Base-by-base conservation (phyloP, 2,329 filamentous ascomycete species). In the Sporothrix variecibatus region DNA sequence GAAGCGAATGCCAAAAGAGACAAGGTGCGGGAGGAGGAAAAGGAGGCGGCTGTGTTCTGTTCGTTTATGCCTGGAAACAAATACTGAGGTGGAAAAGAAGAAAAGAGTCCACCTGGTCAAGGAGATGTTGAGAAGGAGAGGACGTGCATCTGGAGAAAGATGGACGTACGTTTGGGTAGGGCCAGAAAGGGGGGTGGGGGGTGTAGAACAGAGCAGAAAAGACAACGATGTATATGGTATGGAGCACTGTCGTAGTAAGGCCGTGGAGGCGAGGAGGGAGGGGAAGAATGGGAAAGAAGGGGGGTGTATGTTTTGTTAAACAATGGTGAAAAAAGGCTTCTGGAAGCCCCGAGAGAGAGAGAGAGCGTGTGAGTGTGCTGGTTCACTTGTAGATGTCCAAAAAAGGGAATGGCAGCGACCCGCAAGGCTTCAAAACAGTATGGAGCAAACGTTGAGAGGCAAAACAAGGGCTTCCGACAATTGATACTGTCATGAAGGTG, bases 291-390 rank as follows among this genome's bases (percentile, higher is more conserved):
- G 51, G 23, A 15, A 23, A 26, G 23, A 56, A 34, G 23, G 49
- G 53, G 53, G 69, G 28, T 31, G 69, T 46, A 28, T 56, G 49
- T 53, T 68, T 51, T 40, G 67, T 71, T 71, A 46, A 53, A 43
- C 68, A 71, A n/a, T 70, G 49, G 67, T 43, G 69, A 49, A 62
- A 62, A 38, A 71, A 60, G 49, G 38, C 34, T 43, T 28, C 51
- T 62, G 69, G 51, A 38, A 70, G 67, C 68, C 68, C n/a, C 15
- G 43, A 49, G 49, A 38, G n/a, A 11, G 11, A 43, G 49, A 58
- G 68, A 43, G 12, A 43, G 40, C 8, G 40, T 11, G 40, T 43
- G 40, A 11, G 40, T 43, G 40, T 49, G 43, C 5, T 4, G 43
- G 51, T 58, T 46, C 15, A 71, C 49, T 71, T 71, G 34, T 65